These are phyloP conservation scores for Curvularia sp. DNA, from an alignment of 2,329 filamentous ascomycete genomes.

Conservation along the genomic window DNA sequence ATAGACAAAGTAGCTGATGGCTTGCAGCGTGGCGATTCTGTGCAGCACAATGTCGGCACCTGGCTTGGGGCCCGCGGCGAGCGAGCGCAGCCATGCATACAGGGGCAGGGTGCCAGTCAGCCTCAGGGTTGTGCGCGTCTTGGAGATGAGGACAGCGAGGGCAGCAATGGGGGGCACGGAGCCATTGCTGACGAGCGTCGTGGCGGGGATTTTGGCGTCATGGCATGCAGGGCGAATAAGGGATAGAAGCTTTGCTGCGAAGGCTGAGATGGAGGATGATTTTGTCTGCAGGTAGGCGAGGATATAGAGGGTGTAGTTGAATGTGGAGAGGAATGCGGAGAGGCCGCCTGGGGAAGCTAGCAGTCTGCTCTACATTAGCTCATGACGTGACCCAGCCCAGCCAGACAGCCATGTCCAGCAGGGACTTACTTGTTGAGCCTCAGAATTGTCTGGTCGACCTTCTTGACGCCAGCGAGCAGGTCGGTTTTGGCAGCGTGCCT, in stretches of 20 bases:
- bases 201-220: slow-evolving; percentile 33
- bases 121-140: slow-evolving; percentile 54
- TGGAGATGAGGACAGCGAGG: slow-evolving; percentile 51
- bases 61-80: slow-evolving; percentile 52
- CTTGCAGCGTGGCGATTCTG: slow-evolving; percentile 52
- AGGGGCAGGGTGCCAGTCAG: slow-evolving; percentile 55
- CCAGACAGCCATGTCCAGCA: neutral
- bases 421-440: slow-evolving; percentile 54
- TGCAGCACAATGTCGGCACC: slow-evolving; percentile 54
- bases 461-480: slow-evolving; percentile 41
- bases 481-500: slow-evolving; percentile 19
- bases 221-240: slow-evolving; percentile 44
- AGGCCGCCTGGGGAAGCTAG: slow-evolving; percentile 55
- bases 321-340: slow-evolving; percentile 55
- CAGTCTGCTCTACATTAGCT: slow-evolving; percentile 42
- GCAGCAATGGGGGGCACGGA: slow-evolving; percentile 45
- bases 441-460: slow-evolving; percentile 51
- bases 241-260: slow-evolving; percentile 42
- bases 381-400: neutral
- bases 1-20: slow-evolving; percentile 54
- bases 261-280: slow-evolving; percentile 40
- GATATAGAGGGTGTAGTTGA: slow-evolving; percentile 58
- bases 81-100: slow-evolving; percentile 55
- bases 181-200: slow-evolving; percentile 36
- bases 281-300: slow-evolving; percentile 54